Evolutionary conservation across 495 filamentous ascomycete genomes (phyloP), one percentile per base, ranked within the genome.

Genomic region (Evernia prunastri): DNA sequence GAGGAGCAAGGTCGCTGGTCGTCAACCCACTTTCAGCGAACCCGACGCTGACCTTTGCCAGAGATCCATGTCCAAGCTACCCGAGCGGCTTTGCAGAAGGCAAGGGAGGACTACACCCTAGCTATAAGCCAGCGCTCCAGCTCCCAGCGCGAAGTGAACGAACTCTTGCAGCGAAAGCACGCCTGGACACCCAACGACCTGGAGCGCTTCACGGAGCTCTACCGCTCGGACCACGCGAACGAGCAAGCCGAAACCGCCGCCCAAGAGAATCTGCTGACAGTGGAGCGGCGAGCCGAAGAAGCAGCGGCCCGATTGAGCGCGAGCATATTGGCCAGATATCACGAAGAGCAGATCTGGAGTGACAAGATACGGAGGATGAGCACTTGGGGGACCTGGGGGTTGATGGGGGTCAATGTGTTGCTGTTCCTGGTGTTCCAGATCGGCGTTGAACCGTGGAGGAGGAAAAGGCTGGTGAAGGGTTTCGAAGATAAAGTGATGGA

Each of bases 341-440:
- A 98, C 76, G 94, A 98, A 75, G 94, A 98, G 76, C 94, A 98
- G 79, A 96, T 98, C 56, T 98, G 94, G 94, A 93, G 89, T 69
- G 94, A 98, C 71, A 94, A 96, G 72, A 98, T 98, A 72, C 82
- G 94, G 49, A 80, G 94, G 64, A 96, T 96, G 84, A 90, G 86
- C 68, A 97, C 94, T 8, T 98, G 94, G 94, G 92, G 94, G 29
- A 98, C 94, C 4, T 97, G 95, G 87, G 94, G 94, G 0, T 76
- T 98, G 67, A 97, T 98, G 94, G 92, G 94, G 10, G 82, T 97
- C 51, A 98, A 98, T 69, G 87, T 97, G 4, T 74, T 97, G 45
- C 72, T 98, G 45, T 92, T 98, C 73, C 73, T 98, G 51, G 82
- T 92, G 54, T 86, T 96, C 70, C 90, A 97, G 76, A 86, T 96